Evolutionary conservation across 805 yeast species (phyloP).

Genomic region (Cephaloascus albidus): DNA sequence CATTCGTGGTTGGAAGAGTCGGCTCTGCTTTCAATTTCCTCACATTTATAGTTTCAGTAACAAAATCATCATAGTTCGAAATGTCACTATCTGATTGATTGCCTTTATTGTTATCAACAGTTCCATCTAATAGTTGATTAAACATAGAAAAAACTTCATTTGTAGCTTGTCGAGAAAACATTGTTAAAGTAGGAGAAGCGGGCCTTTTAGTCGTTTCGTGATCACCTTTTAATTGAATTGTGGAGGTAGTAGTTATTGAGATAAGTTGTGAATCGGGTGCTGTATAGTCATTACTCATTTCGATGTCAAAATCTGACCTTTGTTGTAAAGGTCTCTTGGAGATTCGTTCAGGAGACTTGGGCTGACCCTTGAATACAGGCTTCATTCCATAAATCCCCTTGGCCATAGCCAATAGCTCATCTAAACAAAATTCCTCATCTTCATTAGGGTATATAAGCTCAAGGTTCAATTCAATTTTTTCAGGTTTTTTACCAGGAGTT

Average conservation of each 20-base stretch:
- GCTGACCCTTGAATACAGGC: neutral
- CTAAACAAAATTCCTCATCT: slow-evolving; percentile 47
- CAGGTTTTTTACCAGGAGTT: slow-evolving; percentile 50
- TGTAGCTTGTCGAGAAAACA: slow-evolving; percentile 66
- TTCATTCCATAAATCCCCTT: slow-evolving; percentile 16
- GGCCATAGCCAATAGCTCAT: slow-evolving; percentile 53
- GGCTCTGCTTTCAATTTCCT: neutral
- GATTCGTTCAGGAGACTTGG: neutral
- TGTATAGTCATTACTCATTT: neutral
- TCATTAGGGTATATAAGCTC: slow-evolving; percentile 39
- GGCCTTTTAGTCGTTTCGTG: slow-evolving; percentile 17
- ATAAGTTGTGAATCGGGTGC: too few relatives aligned
- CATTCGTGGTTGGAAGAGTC: neutral
- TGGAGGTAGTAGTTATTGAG: slow-evolving; percentile 19
- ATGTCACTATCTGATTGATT: slow-evolving; percentile 16
- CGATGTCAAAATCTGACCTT: neutral
- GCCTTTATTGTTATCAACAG: neutral
- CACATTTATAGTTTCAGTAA: slow-evolving; percentile 36
- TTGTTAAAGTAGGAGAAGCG: slow-evolving; percentile 71
- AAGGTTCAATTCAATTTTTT: slow-evolving; percentile 50
- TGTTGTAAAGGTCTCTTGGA: neutral
- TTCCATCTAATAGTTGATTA: slow-evolving; percentile 36
- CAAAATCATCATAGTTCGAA: slow-evolving; percentile 33
- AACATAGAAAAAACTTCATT: slow-evolving; percentile 72
- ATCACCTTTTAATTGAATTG: slow-evolving; percentile 35